Percentiles rank a stretch among this genome's conserved stretches.
Evolutionary conservation across 2,329 filamentous ascomycete genomes (phyloP).

Genomic region (Talaromyces albobiverticillius): DNA sequence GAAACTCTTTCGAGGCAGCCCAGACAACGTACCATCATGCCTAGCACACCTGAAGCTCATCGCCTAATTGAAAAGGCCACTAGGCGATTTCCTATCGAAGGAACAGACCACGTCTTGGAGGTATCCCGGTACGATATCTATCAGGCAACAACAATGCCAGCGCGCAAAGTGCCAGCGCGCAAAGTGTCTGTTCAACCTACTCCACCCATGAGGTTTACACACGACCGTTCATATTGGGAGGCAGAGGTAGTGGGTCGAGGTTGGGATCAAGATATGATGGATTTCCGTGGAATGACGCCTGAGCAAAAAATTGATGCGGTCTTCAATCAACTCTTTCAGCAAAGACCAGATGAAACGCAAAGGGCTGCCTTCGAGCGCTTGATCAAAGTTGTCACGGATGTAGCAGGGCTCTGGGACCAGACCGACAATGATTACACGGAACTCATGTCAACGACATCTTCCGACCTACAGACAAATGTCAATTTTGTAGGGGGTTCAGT

Average conservation of each 20-base stretch:
- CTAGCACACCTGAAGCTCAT: conserved; percentile 23
- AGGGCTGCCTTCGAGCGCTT: conserved; percentile 35
- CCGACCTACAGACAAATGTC: no score
- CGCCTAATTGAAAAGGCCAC: conserved; percentile 39
- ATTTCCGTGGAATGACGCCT: conserved; percentile 36
- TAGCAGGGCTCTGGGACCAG: conserved; percentile 30
- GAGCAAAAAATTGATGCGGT: conserved; percentile 25
- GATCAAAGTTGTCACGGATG: conserved; percentile 31
- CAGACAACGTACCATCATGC: conserved; percentile 30
- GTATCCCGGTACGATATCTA: conserved; percentile 43
- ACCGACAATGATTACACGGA: neutral
- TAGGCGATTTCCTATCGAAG: conserved; percentile 37
- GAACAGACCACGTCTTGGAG: conserved; percentile 42
- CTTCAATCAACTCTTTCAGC: conserved; percentile 34
- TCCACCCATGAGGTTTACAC: conserved; percentile 20
- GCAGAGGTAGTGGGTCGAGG: conserved; percentile 34
- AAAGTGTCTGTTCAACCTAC: neutral
- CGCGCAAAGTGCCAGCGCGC: neutral
- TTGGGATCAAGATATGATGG: conserved; percentile 35
- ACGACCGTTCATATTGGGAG: conserved; percentile 31
- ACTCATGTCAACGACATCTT: no score
- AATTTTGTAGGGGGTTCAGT: no score
- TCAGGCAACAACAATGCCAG: conserved; percentile 10
- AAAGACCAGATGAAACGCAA: conserved; percentile 15
- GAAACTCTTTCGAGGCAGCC: conserved; percentile 24